phyloP scores from a whole-genome alignment of 2,329 filamentous ascomycete species.

The Fonsecaea pugnacius region DNA sequence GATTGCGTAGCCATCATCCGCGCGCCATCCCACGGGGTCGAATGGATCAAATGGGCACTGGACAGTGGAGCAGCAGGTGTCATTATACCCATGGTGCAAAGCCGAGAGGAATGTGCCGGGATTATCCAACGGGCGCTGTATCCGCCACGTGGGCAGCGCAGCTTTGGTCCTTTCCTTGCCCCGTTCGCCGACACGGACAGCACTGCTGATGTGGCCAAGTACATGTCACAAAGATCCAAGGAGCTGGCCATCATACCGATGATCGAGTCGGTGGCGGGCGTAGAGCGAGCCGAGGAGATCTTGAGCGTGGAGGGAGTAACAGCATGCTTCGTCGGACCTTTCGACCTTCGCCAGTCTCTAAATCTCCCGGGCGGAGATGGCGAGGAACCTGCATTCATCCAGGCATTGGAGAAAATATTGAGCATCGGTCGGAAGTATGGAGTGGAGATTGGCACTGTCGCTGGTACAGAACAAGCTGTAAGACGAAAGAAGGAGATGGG shows the following conservation, averaged over 20 bases:
- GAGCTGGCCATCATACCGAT: constrained; percentile 17
- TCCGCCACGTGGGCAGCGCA: constrained; percentile 57
- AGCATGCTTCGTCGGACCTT: constrained; percentile 19
- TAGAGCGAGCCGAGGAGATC: constrained; percentile 20
- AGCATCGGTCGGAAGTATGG: not conserved
- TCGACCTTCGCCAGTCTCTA: constrained; percentile 21
- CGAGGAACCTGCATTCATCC: constrained; percentile 6
- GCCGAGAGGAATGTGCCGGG: constrained; percentile 55
- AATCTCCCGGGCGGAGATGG: constrained; percentile 11
- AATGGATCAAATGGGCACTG: constrained; percentile 65
- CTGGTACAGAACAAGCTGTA: constrained; percentile 10
- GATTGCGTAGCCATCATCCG: constrained; percentile 48
- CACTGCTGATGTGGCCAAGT: constrained; percentile 5
- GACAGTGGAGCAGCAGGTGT: constrained; percentile 64
- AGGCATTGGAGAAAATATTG: constrained; percentile 11
- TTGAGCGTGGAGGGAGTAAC: constrained; percentile 14
- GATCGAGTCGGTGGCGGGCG: constrained; percentile 20
- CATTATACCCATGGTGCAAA: constrained; percentile 58
- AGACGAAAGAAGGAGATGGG: constrained; percentile 14
- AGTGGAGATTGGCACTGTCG: not conserved
- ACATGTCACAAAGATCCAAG: constrained; percentile 1
- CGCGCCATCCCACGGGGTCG: constrained; percentile 61
- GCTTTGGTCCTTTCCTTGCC: constrained; percentile 49
- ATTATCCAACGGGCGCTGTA: constrained; percentile 61
- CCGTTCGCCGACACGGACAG: constrained; percentile 8